Evolutionary conservation across 768 basidiomycete species (phyloP), one percentile per base, ranked within the genome.

Genomic region (Lactifluus piperatus): DNA sequence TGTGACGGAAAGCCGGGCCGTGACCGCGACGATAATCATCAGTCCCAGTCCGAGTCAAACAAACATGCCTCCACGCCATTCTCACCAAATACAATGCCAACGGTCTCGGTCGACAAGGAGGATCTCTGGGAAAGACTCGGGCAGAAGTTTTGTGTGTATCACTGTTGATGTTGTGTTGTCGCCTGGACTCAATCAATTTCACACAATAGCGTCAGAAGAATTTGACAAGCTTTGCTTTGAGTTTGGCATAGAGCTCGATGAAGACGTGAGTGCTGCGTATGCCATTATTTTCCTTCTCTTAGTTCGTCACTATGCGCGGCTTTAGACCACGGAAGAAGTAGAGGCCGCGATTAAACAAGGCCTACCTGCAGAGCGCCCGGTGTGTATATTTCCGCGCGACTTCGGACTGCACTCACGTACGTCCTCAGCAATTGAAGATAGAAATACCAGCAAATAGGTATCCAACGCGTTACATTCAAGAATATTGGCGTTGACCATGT

Each of bases 391-490:
- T 44, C 26, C 27, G 41, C 63, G 54, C 50, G 11, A 27, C 48
- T 20, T 26, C 22, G n/a, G 11, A 6, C 32, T 54, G 3, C 37
- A 54, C 49, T 64, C 34, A 58, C 51, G 57, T 45, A 67, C 54
- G 34, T 37, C 62, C 63, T 18, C 68, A 97, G 86, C 92, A 97
- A 90, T 77, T 99, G 67, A 99, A 98, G 80, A 97, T 99, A 67
- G 97, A 99, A 73, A 81, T 97, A 45, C 94, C 97, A 46, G 97
- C 97, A n/a, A 99, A 99, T 72, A 85, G 94, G 93, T 83, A 24
- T 26, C 66, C 53, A 16, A 10, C 45, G 49, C 54, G 37, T 37
- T 46, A n/a, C 16, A 22, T 26, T 5, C 29, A 22, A 24, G 53
- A 34, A 20, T 24, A 7, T 52, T 20, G 7, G 47, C 22, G 26